Conservation (phyloP, 345 rosid species). For the Euphorbia peplus region DNA sequence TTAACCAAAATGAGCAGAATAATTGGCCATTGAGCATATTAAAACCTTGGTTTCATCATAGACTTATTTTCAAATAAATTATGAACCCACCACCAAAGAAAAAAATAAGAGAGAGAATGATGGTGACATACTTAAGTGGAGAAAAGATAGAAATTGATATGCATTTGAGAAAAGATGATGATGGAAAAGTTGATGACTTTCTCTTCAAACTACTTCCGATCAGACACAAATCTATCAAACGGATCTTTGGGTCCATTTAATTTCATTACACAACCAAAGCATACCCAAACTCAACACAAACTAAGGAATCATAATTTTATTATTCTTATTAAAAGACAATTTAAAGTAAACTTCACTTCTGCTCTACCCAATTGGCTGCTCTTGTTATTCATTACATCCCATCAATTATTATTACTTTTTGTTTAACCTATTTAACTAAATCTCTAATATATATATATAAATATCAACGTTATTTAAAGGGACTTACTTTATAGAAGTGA, state of each 20-base stretch:
- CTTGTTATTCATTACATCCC: slow-evolving; percentile 10
- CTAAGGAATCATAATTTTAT: neutral
- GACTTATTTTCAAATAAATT: neutral
- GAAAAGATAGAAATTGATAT: slow-evolving; percentile 6
- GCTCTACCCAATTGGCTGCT: neutral
- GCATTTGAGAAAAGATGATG: neutral
- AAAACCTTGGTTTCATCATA: neutral
- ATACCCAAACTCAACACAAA: slow-evolving; percentile 19
- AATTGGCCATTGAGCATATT: neutral
- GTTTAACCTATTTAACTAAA: too few species aligned
- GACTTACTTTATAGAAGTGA: neutral
- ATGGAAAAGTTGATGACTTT: slow-evolving; percentile 13
- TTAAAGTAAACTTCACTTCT: slow-evolving; percentile 17
- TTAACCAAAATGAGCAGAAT: neutral
- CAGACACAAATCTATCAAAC: neutral
- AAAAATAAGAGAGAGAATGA: slow-evolving; percentile 6
- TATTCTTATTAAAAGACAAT: too few species aligned
- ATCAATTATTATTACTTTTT: neutral
- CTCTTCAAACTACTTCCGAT: slow-evolving; percentile 19
- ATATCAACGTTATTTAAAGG: neutral
- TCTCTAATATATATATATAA: too few species aligned
- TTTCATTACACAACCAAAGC: slow-evolving; percentile 19
- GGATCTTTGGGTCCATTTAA: slow-evolving; percentile 7
- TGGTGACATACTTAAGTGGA: slow-evolving; percentile 2
- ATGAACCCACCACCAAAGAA: slow-evolving; percentile 9